phyloP scores from a whole-genome alignment of 768 basidiomycete genomes.

The Tulasnella sp. region DNA sequence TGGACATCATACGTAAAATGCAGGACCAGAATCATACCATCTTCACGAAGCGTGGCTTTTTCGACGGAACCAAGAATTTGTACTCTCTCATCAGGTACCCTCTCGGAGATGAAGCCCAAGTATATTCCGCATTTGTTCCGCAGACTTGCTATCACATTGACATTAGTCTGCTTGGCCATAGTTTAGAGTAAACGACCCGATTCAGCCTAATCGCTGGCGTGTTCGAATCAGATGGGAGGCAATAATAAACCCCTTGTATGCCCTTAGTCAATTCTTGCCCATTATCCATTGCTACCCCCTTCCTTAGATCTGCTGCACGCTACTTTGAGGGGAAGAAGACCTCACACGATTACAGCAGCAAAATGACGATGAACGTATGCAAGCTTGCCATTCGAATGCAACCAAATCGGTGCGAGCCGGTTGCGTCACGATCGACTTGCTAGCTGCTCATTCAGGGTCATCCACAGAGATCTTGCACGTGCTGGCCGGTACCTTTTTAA shows the following conservation, averaged over 20 bases:
- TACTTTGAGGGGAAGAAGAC: constrained; percentile 62
- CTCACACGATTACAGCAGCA: constrained; percentile 61
- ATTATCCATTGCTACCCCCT: background rate
- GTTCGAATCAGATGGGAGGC: constrained; percentile 52
- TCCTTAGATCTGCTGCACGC: constrained; percentile 60
- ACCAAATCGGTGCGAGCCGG: constrained; percentile 52
- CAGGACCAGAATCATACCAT: constrained; percentile 9
- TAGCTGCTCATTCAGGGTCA: too few species aligned
- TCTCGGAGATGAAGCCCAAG: constrained; percentile 47
- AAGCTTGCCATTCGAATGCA: constrained; percentile 78
- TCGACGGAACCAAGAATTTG: constrained; percentile 24
- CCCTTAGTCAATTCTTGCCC: too few species aligned
- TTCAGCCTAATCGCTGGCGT: constrained; percentile 56
- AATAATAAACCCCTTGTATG: too few species aligned
- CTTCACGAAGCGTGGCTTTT: background rate
- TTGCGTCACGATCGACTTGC: background rate
- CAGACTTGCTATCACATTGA: background rate
- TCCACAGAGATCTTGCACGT: constrained; percentile 57
- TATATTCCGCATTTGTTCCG: constrained; percentile 40
- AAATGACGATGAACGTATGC: constrained; percentile 54
- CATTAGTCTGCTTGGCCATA: constrained; percentile 1
- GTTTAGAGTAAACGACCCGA: constrained; percentile 45
- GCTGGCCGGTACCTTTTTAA: constrained; percentile 77
- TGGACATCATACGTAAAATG: constrained; percentile 46
- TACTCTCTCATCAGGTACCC: background rate